These are phyloP conservation scores for Fusarium xyrophilum DNA, from an alignment of 2,329 filamentous ascomycete genomes.

Conservation along the genomic window DNA sequence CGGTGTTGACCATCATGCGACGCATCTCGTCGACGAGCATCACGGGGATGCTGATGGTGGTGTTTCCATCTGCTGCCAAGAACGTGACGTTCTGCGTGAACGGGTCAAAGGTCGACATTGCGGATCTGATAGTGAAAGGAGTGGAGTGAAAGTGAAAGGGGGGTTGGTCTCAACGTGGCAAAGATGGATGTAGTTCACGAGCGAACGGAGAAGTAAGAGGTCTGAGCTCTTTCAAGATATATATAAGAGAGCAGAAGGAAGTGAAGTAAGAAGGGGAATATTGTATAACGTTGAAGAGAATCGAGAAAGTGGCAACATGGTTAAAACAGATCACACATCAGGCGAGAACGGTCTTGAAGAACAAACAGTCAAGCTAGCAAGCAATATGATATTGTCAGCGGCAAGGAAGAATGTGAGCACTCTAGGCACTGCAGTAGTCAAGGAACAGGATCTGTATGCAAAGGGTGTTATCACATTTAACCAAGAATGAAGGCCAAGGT, in stretches of 20 bases:
- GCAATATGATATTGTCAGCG: slow-evolving; percentile 31
- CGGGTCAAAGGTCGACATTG: slow-evolving; percentile 46
- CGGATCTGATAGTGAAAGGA: background rate
- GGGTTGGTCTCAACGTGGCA: slow-evolving; percentile 1
- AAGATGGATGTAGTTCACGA: slow-evolving; percentile 1
- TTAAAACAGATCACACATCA: slow-evolving; percentile 27
- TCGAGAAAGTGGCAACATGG: slow-evolving; percentile 25
- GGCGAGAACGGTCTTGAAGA: slow-evolving; percentile 12
- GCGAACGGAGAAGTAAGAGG: slow-evolving; percentile 10
- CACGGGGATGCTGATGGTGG: slow-evolving; percentile 45
- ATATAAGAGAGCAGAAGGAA: background rate
- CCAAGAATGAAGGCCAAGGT: slow-evolving; percentile 12
- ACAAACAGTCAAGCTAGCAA: slow-evolving; percentile 20
- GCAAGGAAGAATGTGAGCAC: slow-evolving; percentile 22
- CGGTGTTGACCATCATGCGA: slow-evolving; percentile 45
- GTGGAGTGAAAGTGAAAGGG: background rate
- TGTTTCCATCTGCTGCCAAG: slow-evolving; percentile 44
- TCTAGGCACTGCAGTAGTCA: background rate
- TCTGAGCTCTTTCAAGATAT: slow-evolving; percentile 16
- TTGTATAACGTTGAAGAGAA: slow-evolving; percentile 18
- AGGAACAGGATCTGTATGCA: slow-evolving; percentile 18
- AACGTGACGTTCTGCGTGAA: slow-evolving; percentile 48
- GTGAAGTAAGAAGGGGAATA: background rate
- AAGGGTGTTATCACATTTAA: slow-evolving; percentile 22
- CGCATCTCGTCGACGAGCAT: slow-evolving; percentile 45